These are phyloP conservation scores for Haematococcus sp. DNA, from an alignment of 139 green algal genomes.

Conservation along the genomic window DNA sequence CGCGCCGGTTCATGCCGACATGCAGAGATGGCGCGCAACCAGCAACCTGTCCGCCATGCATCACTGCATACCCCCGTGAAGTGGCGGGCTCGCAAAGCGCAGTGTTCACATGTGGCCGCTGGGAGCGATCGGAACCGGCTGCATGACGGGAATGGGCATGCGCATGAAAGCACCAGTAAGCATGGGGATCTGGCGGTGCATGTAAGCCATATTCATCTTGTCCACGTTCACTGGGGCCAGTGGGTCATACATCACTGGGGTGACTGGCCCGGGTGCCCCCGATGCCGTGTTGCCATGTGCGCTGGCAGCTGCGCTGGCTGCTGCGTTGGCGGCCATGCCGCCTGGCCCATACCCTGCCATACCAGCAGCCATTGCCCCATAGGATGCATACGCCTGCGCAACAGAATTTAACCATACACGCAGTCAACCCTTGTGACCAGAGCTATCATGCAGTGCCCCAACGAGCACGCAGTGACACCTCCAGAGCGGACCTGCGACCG, in stretches of 20 bases:
- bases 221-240: constrained; percentile 43
- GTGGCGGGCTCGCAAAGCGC: no score
- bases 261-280: not conserved
- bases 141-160: constrained; percentile 2
- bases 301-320: not conserved
- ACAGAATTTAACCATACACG: not conserved
- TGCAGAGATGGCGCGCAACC: no score
- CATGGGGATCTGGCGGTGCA: constrained; percentile 44
- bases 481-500: no score
- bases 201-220: constrained; percentile 58
- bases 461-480: no score
- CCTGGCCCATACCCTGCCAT: not conserved
- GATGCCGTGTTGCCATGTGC: constrained; percentile 22
- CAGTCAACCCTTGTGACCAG: no score
- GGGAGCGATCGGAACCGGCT: not conserved
- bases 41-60: no score
- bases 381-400: not conserved
- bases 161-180: constrained; percentile 38
- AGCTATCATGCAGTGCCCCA: no score
- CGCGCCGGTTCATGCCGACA: no score
- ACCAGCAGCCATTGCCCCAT: not conserved
- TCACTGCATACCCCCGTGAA: no score
- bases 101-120: no score
- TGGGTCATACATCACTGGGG: constrained; percentile 41
- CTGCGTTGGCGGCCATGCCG: not conserved